Base-by-base conservation (phyloP, 192 early-diverging fungal species). In the Backusella tuberculispora region DNA sequence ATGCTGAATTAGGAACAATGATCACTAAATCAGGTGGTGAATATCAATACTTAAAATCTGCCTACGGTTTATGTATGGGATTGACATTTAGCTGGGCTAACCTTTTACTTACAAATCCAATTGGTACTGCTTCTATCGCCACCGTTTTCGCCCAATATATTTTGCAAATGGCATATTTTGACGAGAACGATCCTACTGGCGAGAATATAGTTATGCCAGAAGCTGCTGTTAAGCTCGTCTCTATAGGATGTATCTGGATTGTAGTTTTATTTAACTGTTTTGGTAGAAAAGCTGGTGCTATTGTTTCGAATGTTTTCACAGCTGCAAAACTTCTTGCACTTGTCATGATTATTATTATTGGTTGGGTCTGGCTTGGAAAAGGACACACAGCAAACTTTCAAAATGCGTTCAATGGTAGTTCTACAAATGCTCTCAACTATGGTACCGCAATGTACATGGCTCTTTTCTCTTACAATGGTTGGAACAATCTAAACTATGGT, bases 1-100 rank as follows among this genome's bases (percentile, higher is more conserved):
- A 96, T 76, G 91, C 93, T 17, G 97, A 98, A 83, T 83, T 98
- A 40, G 97, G 97, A 5, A 85, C 94, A 24, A 92, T 92, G 83
- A 90, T 94, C 56, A 92, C 93, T 7, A 77, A 81, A 19, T 95
- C 94, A 63, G 97, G 97, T 70, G 92, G 91, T 1, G 95, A 96
- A 63, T 91, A 94, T 84, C 89, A 90, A 17, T 98, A 96, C 74
- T 83, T 98, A 21, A 86, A 89, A 65, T 46, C 76, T 5, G 81
- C 89, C 0, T 91, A 82, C 73, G 91, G 92, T 73, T 69, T 83
- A 76, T 71, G 88, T 68, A 29, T 91, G 76, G 81, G 79, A 69
- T 63, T 91, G 72, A 82, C 82, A 46, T 78, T 93, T 78, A 85
- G 83, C 75, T 79, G 90, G 88, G 73, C 84, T 66, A 76, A 83